Evolutionary conservation across 306 rosid genomes (phyloP).

Genomic region (Trifolium dubium): DNA sequence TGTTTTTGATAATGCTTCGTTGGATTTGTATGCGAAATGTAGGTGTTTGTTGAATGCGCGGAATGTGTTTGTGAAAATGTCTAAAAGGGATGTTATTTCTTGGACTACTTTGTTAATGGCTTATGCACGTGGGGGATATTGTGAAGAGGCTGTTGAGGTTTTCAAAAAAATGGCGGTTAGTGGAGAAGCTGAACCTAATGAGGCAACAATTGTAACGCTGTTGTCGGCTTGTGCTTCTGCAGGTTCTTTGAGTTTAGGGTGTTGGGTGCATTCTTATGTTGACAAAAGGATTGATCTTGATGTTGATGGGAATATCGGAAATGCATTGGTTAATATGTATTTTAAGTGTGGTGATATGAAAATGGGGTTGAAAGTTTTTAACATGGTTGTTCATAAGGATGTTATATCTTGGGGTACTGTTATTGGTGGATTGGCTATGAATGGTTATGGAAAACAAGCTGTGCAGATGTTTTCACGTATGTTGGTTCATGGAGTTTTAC

Average conservation of each 20-base stretch:
- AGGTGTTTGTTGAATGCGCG: conserved; percentile 57
- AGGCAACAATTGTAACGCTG: conserved; percentile 65
- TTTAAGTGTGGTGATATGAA: conserved; percentile 64
- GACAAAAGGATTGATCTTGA: conserved; percentile 47
- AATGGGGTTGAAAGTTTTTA: conserved; percentile 57
- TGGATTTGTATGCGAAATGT: conserved; percentile 64
- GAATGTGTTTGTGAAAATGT: conserved; percentile 61
- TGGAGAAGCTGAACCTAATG: conserved; percentile 66
- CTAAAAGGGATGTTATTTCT: conserved; percentile 65
- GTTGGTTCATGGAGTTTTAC: conserved; percentile 70
- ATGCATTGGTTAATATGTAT: conserved; percentile 82
- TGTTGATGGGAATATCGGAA: conserved; percentile 59
- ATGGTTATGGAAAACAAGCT: conserved; percentile 57
- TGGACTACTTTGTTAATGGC: conserved; percentile 84
- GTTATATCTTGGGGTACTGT: conserved; percentile 75
- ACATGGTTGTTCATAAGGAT: conserved; percentile 53
- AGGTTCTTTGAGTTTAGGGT: conserved; percentile 73
- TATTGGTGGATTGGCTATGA: conserved; percentile 79
- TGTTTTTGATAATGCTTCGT: conserved; percentile 56
- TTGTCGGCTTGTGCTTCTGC: conserved; percentile 68
- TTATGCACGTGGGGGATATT: conserved; percentile 60
- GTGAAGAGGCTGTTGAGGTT: conserved; percentile 63
- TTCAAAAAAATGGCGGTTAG: conserved; percentile 60
- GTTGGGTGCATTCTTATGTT: conserved; percentile 71
- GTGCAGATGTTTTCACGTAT: conserved; percentile 67